Percentiles rank a stretch among this genome's conserved stretches.
Conservation (phyloP, 2,329 filamentous ascomycete genomes). For the Penicillium sp. region DNA sequence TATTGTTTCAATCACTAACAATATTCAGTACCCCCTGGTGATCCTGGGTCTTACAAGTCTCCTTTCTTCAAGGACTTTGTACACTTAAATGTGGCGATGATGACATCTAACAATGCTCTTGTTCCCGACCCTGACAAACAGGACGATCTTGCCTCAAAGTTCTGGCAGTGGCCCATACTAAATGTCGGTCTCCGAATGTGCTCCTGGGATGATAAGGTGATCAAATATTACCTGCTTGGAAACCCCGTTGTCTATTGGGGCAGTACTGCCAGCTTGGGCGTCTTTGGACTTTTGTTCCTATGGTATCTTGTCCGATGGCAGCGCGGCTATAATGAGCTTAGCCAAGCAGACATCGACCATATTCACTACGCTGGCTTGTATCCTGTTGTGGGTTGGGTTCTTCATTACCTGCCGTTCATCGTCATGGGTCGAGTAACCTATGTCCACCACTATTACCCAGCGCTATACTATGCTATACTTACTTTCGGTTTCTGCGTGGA, state of each 20-base stretch:
- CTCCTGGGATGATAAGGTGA: slow-evolving; percentile 91
- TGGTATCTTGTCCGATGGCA: slow-evolving; percentile 97
- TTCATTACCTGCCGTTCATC: slow-evolving; percentile 95
- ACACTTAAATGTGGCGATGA: slow-evolving; percentile 98
- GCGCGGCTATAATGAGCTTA: slow-evolving; percentile 86
- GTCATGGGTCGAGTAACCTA: slow-evolving; percentile 99
- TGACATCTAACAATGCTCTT: slow-evolving; percentile 99
- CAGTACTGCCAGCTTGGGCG: slow-evolving; percentile 76
- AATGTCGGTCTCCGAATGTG: slow-evolving; percentile 98
- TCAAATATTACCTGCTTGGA: slow-evolving; percentile 98
- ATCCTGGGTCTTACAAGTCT: slow-evolving; percentile 91
- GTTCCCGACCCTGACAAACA: slow-evolving; percentile 99
- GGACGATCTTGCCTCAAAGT: slow-evolving; percentile 92
- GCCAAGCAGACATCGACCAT: slow-evolving; percentile 80
- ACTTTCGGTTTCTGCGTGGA: slow-evolving; percentile 86
- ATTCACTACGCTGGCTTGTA: slow-evolving; percentile 95
- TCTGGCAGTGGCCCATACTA: slow-evolving; percentile 98
- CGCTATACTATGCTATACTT: slow-evolving; percentile 95
- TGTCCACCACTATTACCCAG: slow-evolving; percentile 98
- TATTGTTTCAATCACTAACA: slow-evolving; percentile 11
- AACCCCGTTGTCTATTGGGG: slow-evolving; percentile 98
- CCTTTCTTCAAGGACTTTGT: slow-evolving; percentile 98
- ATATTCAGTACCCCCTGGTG: slow-evolving; percentile 75
- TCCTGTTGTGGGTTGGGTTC: slow-evolving; percentile 88
- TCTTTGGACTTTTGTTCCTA: slow-evolving; percentile 72